A percentile compares a stretch with the other conserved stretches of the same genome.
These are phyloP conservation scores for Hypoxylon sp. DNA, from an alignment of 2,329 filamentous ascomycete species.

Conservation along the genomic window DNA sequence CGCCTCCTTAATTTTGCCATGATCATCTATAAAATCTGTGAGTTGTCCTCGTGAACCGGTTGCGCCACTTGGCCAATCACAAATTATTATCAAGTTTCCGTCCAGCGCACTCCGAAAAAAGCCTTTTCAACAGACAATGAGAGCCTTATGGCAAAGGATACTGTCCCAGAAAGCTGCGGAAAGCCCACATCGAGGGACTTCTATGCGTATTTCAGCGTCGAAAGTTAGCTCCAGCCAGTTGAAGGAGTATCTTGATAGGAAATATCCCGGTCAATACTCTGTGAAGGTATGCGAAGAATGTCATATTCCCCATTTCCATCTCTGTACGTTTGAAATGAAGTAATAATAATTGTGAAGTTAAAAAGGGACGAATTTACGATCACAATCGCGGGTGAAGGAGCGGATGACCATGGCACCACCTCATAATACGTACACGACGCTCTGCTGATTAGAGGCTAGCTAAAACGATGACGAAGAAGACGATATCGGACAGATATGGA, in stretches of 20 bases:
- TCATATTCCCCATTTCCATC: not conserved
- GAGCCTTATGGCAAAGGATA: not conserved
- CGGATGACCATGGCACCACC: not conserved
- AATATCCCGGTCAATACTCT: conserved; percentile 14
- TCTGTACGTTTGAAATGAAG: not conserved
- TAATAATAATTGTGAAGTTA: conserved; percentile 19
- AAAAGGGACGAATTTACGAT: conserved; percentile 12
- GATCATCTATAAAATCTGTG: not conserved
- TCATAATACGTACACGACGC: not conserved
- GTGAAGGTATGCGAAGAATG: conserved; percentile 17
- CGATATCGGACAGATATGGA: not conserved
- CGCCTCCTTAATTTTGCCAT: not conserved
- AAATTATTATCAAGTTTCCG: not conserved
- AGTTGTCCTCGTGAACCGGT: not conserved
- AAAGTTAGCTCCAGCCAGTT: conserved; percentile 8
- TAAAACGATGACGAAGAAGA: not conserved
- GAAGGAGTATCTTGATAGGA: conserved; percentile 7
- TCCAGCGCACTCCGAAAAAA: not conserved
- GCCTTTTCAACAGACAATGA: not conserved
- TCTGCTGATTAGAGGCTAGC: not conserved
- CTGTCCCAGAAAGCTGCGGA: not conserved
- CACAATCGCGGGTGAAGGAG: not conserved
- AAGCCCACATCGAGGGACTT: not conserved
- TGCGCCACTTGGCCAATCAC: not conserved
- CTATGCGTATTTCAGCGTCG: conserved; percentile 8